Conservation (phyloP, 441 rosid species). For the Eutrema salsugineum region DNA sequence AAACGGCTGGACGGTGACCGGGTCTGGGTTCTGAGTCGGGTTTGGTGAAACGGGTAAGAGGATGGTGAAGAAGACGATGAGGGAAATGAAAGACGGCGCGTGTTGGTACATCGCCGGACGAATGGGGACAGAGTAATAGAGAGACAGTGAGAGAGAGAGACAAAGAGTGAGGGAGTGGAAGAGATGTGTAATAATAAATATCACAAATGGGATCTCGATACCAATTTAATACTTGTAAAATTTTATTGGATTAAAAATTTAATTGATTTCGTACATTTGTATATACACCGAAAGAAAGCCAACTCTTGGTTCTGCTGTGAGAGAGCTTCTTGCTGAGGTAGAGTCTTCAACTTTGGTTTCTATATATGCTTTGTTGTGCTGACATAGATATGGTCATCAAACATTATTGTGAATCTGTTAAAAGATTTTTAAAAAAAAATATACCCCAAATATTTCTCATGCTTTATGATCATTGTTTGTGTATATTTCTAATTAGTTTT, state of each 20-base stretch:
- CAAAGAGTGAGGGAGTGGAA: conserved; percentile 17
- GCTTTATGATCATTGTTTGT: background rate
- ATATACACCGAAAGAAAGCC: too few relatives aligned
- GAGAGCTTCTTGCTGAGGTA: too few relatives aligned
- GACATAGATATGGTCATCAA: too few relatives aligned
- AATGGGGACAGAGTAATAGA: background rate
- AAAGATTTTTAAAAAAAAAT: background rate
- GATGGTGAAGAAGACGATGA: conserved; percentile 27
- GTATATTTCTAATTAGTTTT: background rate
- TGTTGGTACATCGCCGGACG: conserved; percentile 37
- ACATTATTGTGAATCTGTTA: background rate
- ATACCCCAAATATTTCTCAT: background rate
- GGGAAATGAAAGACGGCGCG: conserved; percentile 26
- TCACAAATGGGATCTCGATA: conserved; percentile 13
- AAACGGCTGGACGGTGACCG: conserved; percentile 46
- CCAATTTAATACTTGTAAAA: background rate
- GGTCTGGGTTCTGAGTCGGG: conserved; percentile 38
- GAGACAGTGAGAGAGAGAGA: background rate
- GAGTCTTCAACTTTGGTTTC: too few relatives aligned
- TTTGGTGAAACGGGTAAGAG: conserved; percentile 27
- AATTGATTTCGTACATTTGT: background rate
- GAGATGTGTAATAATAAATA: conserved; percentile 25
- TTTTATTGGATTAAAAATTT: conserved; percentile 2
- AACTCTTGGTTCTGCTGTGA: too few relatives aligned
- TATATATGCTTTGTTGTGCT: too few relatives aligned